Evolutionary conservation across 2,329 filamentous ascomycete genomes (phyloP), one percentile per base, ranked within the genome.

Genomic region (Diaporthe sp.): DNA sequence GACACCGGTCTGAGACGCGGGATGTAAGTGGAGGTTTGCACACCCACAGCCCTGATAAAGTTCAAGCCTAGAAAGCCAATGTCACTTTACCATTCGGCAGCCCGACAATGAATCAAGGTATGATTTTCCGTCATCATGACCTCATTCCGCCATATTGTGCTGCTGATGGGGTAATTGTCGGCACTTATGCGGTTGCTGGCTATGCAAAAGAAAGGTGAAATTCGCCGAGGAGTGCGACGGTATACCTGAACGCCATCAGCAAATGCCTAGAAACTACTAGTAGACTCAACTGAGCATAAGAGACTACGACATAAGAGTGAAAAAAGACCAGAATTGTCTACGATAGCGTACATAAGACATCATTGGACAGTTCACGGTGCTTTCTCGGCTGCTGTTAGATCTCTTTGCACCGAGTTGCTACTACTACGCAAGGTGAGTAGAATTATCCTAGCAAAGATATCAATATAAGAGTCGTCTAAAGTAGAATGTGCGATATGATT

Each of bases 41-140:
- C 39, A 42, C 37, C 58, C 58, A 28, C 34, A 44, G 13, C 12
- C 6, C n/a, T 44, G 39, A 62, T 62, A 62, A 62, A 62, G 58
- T 62, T 62, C n/a, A 44, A 17, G 39, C 58, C 58, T 44, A 62
- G 39, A 44, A 44, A 15, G 0, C 6, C n/a, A 62, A 62, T 62
- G 58, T 13, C n/a, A 62, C 58, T 62, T 42, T 62, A 28, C 58
- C 58, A 61, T 61, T 61, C 37, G 58, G 58, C 58, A 17, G 37
- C 58, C 37, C 58, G 22, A 44, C 6, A n/a, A 44, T 15, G 4
- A 1, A 44, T 25, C 5, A 44, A 62, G 12, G 37, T 10, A 17
- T 44, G 15, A 15, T 17, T 61, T 28, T 2, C 1, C n/a, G 28
- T 28, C n/a, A 62, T 44, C 39, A 44, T 62, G 39, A 62, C 39